Percentiles rank a stretch among this genome's conserved stretches.
These are phyloP conservation scores for Sporothrix humicola DNA, from an alignment of 2,329 filamentous ascomycete genomes.

Conservation along the genomic window DNA sequence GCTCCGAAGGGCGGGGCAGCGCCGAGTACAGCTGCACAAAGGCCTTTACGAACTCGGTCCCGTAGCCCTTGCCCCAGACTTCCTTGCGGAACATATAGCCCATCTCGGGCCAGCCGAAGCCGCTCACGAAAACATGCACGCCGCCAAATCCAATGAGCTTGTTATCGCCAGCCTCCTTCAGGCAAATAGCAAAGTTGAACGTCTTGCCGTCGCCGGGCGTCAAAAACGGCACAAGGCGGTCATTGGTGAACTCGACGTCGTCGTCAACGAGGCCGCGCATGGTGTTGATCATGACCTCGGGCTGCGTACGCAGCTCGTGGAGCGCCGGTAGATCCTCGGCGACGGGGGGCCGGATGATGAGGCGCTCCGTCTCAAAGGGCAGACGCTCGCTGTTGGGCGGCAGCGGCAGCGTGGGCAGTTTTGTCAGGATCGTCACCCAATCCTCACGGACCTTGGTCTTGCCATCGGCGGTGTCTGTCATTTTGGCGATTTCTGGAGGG, in stretches of 20 bases:
- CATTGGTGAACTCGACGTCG: slow-evolving; percentile 52
- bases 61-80: slow-evolving; percentile 62
- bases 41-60: slow-evolving; percentile 60
- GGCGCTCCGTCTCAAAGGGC: slow-evolving; percentile 56
- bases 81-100: slow-evolving; percentile 63
- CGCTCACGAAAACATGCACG: slow-evolving; percentile 45
- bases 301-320: slow-evolving; percentile 60
- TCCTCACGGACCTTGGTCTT: slow-evolving; percentile 50
- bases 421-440: slow-evolving; percentile 56
- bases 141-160: slow-evolving; percentile 57
- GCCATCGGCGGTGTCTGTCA: slow-evolving; percentile 8
- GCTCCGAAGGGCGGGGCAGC: slow-evolving; percentile 54
- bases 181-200: slow-evolving; percentile 63
- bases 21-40: slow-evolving; percentile 55
- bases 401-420: slow-evolving; percentile 52
- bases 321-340: slow-evolving; percentile 58
- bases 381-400: slow-evolving; percentile 49
- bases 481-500: background rate
- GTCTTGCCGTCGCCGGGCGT: slow-evolving; percentile 56
- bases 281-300: slow-evolving; percentile 68
- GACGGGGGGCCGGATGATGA: slow-evolving; percentile 59
- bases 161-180: slow-evolving; percentile 48
- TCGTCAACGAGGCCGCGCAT: slow-evolving; percentile 50
- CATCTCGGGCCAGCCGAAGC: slow-evolving; percentile 61
- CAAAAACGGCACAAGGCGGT: slow-evolving; percentile 50